Base-by-base conservation (phyloP, 768 basidiomycete genomes). In the Leucosporidium creatinivorum region DNA sequence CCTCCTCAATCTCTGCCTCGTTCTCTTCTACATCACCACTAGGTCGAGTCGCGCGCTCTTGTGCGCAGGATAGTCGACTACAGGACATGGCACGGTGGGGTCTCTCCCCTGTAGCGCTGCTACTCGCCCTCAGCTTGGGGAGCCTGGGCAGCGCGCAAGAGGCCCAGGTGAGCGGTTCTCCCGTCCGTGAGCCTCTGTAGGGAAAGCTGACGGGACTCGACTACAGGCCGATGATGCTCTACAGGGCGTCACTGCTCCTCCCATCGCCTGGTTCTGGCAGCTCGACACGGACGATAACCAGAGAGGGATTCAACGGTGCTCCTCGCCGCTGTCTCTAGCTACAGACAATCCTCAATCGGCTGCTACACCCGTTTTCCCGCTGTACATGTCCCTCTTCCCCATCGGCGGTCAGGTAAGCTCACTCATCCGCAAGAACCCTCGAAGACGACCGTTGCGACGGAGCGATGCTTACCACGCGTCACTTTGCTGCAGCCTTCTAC, bases 221-320 rank as follows among this genome's bases (percentile, higher is more conserved):
- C 48, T 17, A 13, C 57, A 21, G 8, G 13, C 23, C 36, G 21
- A 17, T 13, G 28, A 33, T 17, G 57, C 31, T 58, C 31, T 19
- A 25, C 4, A 25, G 4, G 49, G 17, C 15, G n/a, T 55, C 13
- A 25, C 28, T 31, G 31, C 54, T 2, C 66, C 69, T 3, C 26
- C 69, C 0, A 65, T 70, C 61, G 31, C 61, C 7, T 67, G 67
- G 58, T 71, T 62, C 58, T 71, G 69, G 69, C 5, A 19, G 0
- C 65, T 66, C 50, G 10, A 3, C 31, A 28, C 15, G 55, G 30
- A 71, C 44, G 63, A 65, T 23, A 4, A 39, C 3, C 13, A 51
- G 50, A 23, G 21, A 13, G 50, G 8, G 50, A 51, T 71, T 13
- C 69, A 66, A 5, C 49, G 25, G 13, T 71, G 69, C 48, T 25